Conservation (phyloP, 1,284 basidiomycete genomes). For the Leccinum ponderosum region DNA sequence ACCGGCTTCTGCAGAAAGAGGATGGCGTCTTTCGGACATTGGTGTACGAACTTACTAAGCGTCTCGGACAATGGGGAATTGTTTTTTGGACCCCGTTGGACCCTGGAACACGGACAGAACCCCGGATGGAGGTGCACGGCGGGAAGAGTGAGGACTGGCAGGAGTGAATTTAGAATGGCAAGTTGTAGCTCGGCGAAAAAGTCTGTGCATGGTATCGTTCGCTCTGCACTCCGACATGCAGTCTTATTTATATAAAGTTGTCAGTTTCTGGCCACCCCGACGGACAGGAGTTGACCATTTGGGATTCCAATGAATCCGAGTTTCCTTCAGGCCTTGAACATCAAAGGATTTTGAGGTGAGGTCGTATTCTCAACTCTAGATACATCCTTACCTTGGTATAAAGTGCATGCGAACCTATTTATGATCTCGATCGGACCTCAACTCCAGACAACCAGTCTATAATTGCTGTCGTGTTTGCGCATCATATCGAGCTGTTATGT, state of each 20-base stretch:
- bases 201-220: slow-evolving; percentile 66
- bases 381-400: neutral
- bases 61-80: slow-evolving; percentile 73
- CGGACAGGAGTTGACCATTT: slow-evolving; percentile 84
- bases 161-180: slow-evolving; percentile 63
- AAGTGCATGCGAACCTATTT: slow-evolving; percentile 53
- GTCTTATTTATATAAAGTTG: slow-evolving; percentile 10
- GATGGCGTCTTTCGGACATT: too few species aligned
- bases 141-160: slow-evolving; percentile 72
- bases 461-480: slow-evolving; percentile 81
- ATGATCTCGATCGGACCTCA: slow-evolving; percentile 88
- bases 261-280: slow-evolving; percentile 55
- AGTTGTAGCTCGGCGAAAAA: slow-evolving; percentile 89
- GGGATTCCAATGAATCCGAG: slow-evolving; percentile 94
- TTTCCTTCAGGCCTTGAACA: slow-evolving; percentile 89
- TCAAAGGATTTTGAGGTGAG: slow-evolving; percentile 57
- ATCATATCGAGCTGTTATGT: slow-evolving; percentile 78
- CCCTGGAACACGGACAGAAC: slow-evolving; percentile 49
- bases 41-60: slow-evolving; percentile 56
- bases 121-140: slow-evolving; percentile 69
- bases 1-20: too few species aligned
- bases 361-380: slow-evolving; percentile 13
- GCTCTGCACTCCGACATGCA: neutral
- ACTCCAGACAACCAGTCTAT: slow-evolving; percentile 88
- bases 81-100: slow-evolving; percentile 82